Evolutionary conservation across 1,284 basidiomycete species (phyloP), one percentile per base, ranked within the genome.

Genomic region (Pisolithus thermaeus): DNA sequence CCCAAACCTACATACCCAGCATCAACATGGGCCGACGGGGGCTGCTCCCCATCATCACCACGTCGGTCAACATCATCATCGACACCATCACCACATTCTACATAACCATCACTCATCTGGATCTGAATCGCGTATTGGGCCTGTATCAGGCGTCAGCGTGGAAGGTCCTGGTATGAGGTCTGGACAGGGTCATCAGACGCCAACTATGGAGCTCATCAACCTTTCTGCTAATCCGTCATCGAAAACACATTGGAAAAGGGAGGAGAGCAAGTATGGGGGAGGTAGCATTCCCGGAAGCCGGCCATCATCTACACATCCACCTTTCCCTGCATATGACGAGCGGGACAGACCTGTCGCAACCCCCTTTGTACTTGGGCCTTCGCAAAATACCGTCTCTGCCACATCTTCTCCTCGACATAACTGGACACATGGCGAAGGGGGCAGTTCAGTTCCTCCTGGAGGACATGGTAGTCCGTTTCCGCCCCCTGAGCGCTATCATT

Each of bases 31-130:
- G 44, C 23, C 62, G 16, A 59, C 42, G 3, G 42, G 42, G 23
- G 14, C 66, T 20, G 68, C 56, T 46, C 61, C 57, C 20, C 58
- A 61, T 1, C 64, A 69, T 30, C 63, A 63, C 41, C 71, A 70
- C 48, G 53, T 60, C 20, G 57, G 51, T 8, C 62, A 64, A 5
- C 68, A 74, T 49, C 73, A 77, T 48, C 66, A 69, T 48, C 66
- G 68, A 51, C 69, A 74, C 35, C 75, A 75, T 49, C 72, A 76
- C 53, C 75, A 77, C 47, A 69, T 75, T 41, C 60, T 70, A 47
- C 75, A 76, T 49, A 67, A 76, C 47, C 75, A 77, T 49, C 72
- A 70, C 54, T 52, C 61, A 2, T 51, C 56, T 46, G 53, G 56
- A 46, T 40, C 46, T 4, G 46, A 47, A 42, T 46, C 28, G 8